These are phyloP conservation scores for Pseudogymnoascus sp. DNA, from an alignment of 2,329 filamentous ascomycete genomes.

Conservation along the genomic window DNA sequence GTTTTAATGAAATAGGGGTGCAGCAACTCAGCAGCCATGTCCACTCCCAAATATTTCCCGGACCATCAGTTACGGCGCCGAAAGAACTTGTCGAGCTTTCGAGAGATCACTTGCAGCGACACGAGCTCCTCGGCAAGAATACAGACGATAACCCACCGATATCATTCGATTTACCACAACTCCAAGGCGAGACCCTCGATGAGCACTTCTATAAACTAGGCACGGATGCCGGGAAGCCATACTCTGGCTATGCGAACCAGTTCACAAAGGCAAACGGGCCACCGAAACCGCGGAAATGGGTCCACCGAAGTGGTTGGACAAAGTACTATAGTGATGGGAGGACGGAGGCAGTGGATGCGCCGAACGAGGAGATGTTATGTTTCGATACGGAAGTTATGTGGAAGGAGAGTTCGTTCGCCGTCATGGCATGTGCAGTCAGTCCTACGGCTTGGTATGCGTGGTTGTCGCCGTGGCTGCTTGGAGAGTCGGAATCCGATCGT, in stretches of 20 bases:
- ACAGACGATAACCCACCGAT: constrained; percentile 70
- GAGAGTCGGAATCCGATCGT: constrained; percentile 66
- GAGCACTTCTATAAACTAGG: constrained; percentile 92
- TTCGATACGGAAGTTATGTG: constrained; percentile 98
- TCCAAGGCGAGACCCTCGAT: constrained; percentile 77
- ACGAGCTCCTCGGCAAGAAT: constrained; percentile 86
- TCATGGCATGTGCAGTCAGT: constrained; percentile 92
- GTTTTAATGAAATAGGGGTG: constrained; percentile 88
- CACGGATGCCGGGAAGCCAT: constrained; percentile 79
- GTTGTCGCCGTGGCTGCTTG: constrained; percentile 91
- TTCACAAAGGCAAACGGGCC: constrained; percentile 60
- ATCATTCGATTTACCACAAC: constrained; percentile 72
- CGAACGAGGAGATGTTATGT: constrained; percentile 73
- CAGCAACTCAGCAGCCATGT: constrained; percentile 85
- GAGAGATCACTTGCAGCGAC: constrained; percentile 71
- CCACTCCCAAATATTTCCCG: constrained; percentile 73
- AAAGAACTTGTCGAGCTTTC: constrained; percentile 71
- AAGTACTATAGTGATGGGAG: constrained; percentile 75
- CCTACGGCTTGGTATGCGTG: constrained; percentile 93
- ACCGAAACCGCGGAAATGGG: constrained; percentile 63
- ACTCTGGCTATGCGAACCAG: constrained; percentile 63
- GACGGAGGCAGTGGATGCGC: constrained; percentile 65
- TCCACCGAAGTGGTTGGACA: constrained; percentile 79
- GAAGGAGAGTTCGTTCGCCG: constrained; percentile 84
- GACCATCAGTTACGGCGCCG: constrained; percentile 48